Evolutionary conservation across 2,329 filamentous ascomycete genomes (phyloP).

Genomic region (Curvularia verruculosa): DNA sequence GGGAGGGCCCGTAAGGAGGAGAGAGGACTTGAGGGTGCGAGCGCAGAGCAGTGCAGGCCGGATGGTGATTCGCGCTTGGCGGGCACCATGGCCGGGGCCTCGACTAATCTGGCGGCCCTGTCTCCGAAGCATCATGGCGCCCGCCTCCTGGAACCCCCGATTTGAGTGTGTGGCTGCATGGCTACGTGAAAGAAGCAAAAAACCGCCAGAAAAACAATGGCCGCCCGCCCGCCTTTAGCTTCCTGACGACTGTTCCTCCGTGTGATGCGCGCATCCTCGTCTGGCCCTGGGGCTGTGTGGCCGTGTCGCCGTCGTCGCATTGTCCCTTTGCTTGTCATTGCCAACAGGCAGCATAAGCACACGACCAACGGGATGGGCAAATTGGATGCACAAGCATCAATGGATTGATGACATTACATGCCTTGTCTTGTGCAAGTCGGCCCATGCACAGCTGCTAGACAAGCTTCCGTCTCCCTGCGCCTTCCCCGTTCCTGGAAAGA

Average conservation of each 20-base stretch:
- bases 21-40: conserved; percentile 22
- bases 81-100: conserved; percentile 19
- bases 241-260: too few relatives aligned
- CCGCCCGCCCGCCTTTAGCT: neutral
- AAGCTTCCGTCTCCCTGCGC: conserved; percentile 25
- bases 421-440: conserved; percentile 18
- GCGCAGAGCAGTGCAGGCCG: conserved; percentile 20
- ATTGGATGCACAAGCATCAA: conserved; percentile 4
- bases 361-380: neutral
- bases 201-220: neutral
- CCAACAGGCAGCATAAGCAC: neutral
- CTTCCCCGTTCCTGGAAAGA: conserved; percentile 23
- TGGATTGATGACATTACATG: conserved; percentile 10
- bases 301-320: neutral
- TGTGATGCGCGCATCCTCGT: neutral
- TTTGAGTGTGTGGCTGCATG: neutral
- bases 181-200: conserved; percentile 4
- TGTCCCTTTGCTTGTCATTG: too few relatives aligned
- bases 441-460: conserved; percentile 22
- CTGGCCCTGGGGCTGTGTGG: neutral
- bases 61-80: conserved; percentile 36
- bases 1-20: conserved; percentile 25
- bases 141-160: conserved; percentile 9
- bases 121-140: conserved; percentile 9
- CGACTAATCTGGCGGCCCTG: conserved; percentile 20